A percentile compares a stretch with the other conserved stretches of the same genome.
These are phyloP conservation scores for Podaxis mareebaensis DNA, from an alignment of 768 basidiomycete species.

Conservation along the genomic window DNA sequence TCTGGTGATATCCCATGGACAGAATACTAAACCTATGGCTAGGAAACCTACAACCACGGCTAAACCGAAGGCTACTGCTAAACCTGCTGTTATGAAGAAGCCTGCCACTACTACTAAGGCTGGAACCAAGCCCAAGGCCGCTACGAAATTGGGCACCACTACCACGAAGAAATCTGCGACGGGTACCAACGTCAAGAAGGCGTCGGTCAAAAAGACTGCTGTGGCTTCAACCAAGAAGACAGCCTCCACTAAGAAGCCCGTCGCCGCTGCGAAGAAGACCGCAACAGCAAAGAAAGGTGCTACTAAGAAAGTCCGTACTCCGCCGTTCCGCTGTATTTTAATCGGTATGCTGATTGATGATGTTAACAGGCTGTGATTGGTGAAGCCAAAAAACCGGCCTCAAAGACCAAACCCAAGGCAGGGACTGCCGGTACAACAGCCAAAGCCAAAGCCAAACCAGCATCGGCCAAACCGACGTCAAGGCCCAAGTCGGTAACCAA, in stretches of 20 bases:
- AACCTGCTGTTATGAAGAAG: slow-evolving; percentile 23
- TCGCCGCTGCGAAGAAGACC: slow-evolving; percentile 22
- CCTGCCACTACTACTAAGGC: slow-evolving; percentile 19
- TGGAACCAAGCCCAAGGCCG: slow-evolving; percentile 17
- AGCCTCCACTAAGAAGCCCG: slow-evolving; percentile 26
- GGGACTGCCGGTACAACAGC: slow-evolving; percentile 25
- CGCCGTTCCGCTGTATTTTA: not conserved
- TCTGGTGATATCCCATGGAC: slow-evolving; percentile 8
- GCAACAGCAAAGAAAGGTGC: slow-evolving; percentile 34
- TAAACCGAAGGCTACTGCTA: slow-evolving; percentile 20
- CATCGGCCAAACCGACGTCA: slow-evolving; percentile 29
- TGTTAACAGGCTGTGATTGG: slow-evolving; percentile 36
- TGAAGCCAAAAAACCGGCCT: slow-evolving; percentile 36
- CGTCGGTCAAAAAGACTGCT: slow-evolving; percentile 18
- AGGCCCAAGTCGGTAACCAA: slow-evolving; percentile 27
- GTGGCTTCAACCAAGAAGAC: slow-evolving; percentile 14
- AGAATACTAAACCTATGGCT: slow-evolving; percentile 46
- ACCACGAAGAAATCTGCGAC: slow-evolving; percentile 28
- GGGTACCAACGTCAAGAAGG: slow-evolving; percentile 23
- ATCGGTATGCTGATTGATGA: not conserved
- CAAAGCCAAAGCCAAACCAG: slow-evolving; percentile 33
- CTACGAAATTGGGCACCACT: slow-evolving; percentile 18
- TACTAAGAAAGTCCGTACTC: slow-evolving; percentile 54
- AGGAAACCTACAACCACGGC: slow-evolving; percentile 34
- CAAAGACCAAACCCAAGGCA: slow-evolving; percentile 31